Evolutionary conservation across 179 eudicot genomes (phyloP), one percentile per base, ranked within the genome.

Genomic region (Beta lomatogona): DNA sequence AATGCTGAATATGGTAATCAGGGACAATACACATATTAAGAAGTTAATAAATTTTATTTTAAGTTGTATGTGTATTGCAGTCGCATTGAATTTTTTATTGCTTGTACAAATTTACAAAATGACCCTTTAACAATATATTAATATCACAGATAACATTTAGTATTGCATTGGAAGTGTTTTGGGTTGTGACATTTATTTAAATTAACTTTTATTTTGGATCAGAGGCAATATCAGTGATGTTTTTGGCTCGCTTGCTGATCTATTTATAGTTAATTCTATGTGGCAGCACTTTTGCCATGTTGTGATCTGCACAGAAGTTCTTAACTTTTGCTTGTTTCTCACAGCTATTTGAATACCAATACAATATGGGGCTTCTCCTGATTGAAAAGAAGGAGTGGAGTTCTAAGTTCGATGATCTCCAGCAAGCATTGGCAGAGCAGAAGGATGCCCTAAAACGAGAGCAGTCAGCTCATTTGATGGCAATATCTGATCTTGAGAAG

Each of bases 321-420:
- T 64, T 36, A 31, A 2, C n/a, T n/a, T n/a, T n/a, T 55, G 21
- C 21, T 12, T 60, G 71, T 4, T 60, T 71, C 75, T 83, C 60
- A 79, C 93, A 94, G 99, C 92, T 96, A 13, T 87, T 85, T 71
- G 98, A 96, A 80, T 94, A 94, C 83, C 99, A 96, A 80, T 85
- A 96, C 81, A 93, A 85, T 79, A 94, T 96, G 99, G 99, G 98
- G 46, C 91, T 94, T 80, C 91, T 96, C 1, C 77, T 96, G 83
- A 88, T 96, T 69, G 98, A 96, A 92, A 94, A 93, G 82, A 88
- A 94, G 82, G 91, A 93, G 78, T 91, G 91, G 96, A 80, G 83
- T 25, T 79, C 85, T 9, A 91, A 93, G 77, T 75, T 83, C 73
- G 97, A 92, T 69, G 92, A 90, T 82, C 86, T 92, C 36, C 89